Conservation (phyloP, 1,284 basidiomycete species). For the Xerocomus minutiporus region DNA sequence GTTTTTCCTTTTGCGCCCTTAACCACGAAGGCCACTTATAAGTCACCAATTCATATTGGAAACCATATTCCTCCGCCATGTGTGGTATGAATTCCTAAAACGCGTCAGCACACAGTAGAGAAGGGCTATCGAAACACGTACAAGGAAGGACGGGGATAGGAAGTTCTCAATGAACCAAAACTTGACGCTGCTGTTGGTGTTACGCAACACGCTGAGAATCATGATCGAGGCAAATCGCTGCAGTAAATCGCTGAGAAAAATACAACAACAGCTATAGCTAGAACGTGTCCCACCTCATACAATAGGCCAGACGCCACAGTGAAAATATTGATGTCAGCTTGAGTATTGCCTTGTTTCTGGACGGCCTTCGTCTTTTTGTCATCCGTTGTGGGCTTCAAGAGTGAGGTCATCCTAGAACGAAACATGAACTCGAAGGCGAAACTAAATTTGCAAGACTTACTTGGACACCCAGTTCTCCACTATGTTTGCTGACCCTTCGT, state of each 20-base stretch:
- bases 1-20: slow-evolving; percentile 94
- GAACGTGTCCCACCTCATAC: slow-evolving; percentile 68
- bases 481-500: slow-evolving; percentile 34
- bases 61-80: slow-evolving; percentile 83
- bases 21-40: slow-evolving; percentile 99
- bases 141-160: slow-evolving; percentile 94
- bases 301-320: slow-evolving; percentile 95
- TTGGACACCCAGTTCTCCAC: slow-evolving; percentile 46
- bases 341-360: slow-evolving; percentile 29
- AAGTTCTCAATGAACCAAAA: slow-evolving; percentile 99
- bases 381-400: slow-evolving; percentile 41
- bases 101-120: slow-evolving; percentile 3
- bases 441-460: slow-evolving; percentile 33
- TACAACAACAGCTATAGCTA: neutral
- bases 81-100: slow-evolving; percentile 89
- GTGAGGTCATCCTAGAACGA: slow-evolving; percentile 46
- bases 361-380: slow-evolving; percentile 4
- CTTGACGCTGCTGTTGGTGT: slow-evolving; percentile 91
- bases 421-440: slow-evolving; percentile 3
- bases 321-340: slow-evolving; percentile 97
- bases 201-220: slow-evolving; percentile 92
- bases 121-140: slow-evolving; percentile 33
- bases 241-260: slow-evolving; percentile 10
- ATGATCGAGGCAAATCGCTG: slow-evolving; percentile 97
- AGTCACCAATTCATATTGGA: slow-evolving; percentile 95